These are phyloP conservation scores for Talaromyces nanjingensis DNA, from an alignment of 495 filamentous ascomycete species.

Conservation along the genomic window DNA sequence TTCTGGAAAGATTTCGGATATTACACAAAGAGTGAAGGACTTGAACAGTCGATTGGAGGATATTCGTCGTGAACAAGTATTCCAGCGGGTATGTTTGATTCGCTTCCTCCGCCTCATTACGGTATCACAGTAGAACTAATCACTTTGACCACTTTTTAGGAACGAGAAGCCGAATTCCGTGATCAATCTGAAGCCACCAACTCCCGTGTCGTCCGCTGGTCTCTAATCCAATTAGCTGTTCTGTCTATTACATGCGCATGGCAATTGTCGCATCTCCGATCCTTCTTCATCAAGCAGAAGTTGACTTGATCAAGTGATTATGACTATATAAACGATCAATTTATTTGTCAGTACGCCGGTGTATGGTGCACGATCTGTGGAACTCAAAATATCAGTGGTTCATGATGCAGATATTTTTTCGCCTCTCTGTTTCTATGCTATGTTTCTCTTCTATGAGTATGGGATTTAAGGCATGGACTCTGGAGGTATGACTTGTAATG, in stretches of 20 bases:
- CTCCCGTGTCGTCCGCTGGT: constrained; percentile 88
- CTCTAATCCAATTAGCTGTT: constrained; percentile 81
- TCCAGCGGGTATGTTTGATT: constrained; percentile 71
- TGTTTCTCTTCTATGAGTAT: background rate
- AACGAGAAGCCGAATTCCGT: constrained; percentile 95
- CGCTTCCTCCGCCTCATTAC: background rate
- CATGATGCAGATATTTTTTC: background rate
- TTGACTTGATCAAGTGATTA: constrained; percentile 52
- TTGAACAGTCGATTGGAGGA: constrained; percentile 83
- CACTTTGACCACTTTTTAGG: constrained; percentile 41
- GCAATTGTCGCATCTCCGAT: constrained; percentile 90
- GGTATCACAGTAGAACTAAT: background rate
- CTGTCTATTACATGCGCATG: constrained; percentile 89
- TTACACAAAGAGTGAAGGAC: constrained; percentile 84
- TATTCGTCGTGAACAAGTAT: constrained; percentile 89
- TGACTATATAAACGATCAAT: background rate
- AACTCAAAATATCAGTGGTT: background rate
- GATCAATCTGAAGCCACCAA: constrained; percentile 96
- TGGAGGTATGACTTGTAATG: constrained; percentile 5
- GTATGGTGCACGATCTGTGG: background rate
- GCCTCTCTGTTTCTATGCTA: background rate
- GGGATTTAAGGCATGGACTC: background rate
- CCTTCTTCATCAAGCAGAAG: constrained; percentile 99
- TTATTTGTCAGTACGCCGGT: background rate
- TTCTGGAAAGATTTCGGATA: constrained; percentile 87